A percentile compares a stretch with the other conserved stretches of the same genome.
phyloP scores from a whole-genome alignment of 257 asterid species.

The Gardenia jasminoides region DNA sequence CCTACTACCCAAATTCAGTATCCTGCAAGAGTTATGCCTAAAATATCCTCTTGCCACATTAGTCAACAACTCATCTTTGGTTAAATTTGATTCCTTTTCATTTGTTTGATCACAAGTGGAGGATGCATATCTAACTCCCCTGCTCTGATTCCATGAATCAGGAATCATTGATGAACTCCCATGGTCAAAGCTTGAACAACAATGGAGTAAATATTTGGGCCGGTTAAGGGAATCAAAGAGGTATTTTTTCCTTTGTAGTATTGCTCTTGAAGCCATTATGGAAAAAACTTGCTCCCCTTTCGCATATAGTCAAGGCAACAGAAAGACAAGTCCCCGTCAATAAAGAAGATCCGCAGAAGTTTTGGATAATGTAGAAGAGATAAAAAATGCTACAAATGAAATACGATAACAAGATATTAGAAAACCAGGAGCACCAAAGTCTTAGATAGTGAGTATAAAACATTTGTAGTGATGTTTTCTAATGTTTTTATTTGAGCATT shows the following conservation, averaged over 20 bases:
- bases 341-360: not conserved
- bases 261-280: slow-evolving; percentile 81
- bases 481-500: not conserved
- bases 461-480: not conserved
- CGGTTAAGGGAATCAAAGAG: slow-evolving; percentile 48
- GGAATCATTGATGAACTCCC: slow-evolving; percentile 34
- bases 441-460: not conserved
- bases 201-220: slow-evolving; percentile 33
- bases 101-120: slow-evolving; percentile 29
- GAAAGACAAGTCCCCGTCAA: slow-evolving; percentile 6
- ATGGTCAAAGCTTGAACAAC: slow-evolving; percentile 46
- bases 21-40: slow-evolving; percentile 26
- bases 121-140: slow-evolving; percentile 35
- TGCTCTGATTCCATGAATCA: slow-evolving; percentile 41
- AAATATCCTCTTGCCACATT: slow-evolving; percentile 26
- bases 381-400: not conserved
- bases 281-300: slow-evolving; percentile 12
- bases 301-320: slow-evolving; percentile 33
- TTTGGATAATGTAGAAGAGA: not conserved
- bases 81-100: slow-evolving; percentile 30
- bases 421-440: no score
- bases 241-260: slow-evolving; percentile 53
- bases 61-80: slow-evolving; percentile 27
- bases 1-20: slow-evolving; percentile 32
- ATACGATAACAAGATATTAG: not conserved